phyloP scores from a whole-genome alignment of 2,329 filamentous ascomycete species.

The Fusarium fracticaudum region DNA sequence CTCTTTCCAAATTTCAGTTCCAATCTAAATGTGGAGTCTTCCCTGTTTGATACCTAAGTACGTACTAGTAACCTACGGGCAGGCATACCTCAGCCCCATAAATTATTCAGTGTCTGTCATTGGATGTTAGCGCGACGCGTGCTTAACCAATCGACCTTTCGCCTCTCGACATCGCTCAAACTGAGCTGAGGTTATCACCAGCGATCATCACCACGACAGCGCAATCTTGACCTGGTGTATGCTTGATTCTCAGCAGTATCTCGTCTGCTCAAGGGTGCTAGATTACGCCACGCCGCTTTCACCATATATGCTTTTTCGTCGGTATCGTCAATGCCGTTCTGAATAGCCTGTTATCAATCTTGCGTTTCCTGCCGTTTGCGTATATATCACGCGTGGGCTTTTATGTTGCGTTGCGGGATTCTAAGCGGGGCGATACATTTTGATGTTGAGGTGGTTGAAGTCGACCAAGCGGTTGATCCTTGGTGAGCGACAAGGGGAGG shows the following conservation, averaged over 20 bases:
- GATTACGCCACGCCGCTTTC: neutral
- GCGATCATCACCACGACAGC: conserved; percentile 16
- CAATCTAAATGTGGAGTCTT: neutral
- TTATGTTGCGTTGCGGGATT: conserved; percentile 2
- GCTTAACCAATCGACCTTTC: conserved; percentile 22
- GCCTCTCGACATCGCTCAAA: conserved; percentile 11
- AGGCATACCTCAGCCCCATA: neutral
- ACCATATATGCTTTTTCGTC: neutral
- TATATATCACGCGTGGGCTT: neutral
- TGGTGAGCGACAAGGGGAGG: conserved; percentile 13
- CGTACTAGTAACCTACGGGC: neutral
- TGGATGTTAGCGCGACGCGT: conserved; percentile 12
- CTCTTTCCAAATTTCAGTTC: neutral
- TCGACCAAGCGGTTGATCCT: conserved; percentile 28
- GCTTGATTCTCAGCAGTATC: neutral
- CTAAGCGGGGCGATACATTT: conserved; percentile 7
- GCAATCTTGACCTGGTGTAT: neutral
- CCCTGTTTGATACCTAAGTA: neutral
- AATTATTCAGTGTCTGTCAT: conserved; percentile 13
- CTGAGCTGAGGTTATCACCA: conserved; percentile 31
- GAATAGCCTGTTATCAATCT: neutral
- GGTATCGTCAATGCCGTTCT: neutral
- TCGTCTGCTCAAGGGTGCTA: neutral
- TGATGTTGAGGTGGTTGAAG: conserved; percentile 7
- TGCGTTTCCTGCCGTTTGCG: neutral